Conservation (phyloP, 176 grass and related monocot genomes). For the Paspalum vaginatum region DNA sequence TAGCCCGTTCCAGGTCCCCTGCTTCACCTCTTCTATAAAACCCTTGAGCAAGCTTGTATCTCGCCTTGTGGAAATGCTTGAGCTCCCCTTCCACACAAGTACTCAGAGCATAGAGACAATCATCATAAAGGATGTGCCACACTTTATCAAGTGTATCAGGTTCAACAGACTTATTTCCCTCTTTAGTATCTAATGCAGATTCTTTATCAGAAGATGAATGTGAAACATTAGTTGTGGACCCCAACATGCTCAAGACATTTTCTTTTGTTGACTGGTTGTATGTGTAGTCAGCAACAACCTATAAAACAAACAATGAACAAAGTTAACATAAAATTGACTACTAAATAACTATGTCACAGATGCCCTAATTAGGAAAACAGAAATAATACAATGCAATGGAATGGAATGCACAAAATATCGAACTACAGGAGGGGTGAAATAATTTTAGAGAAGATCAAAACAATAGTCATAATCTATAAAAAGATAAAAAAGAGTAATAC, state of each 20-base stretch:
- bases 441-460: not conserved
- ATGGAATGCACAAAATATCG: not conserved
- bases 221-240: slow-evolving; percentile 52
- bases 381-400: not conserved
- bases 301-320: slow-evolving; percentile 41
- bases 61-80: slow-evolving; percentile 96
- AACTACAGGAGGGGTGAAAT: not conserved
- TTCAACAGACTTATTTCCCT: slow-evolving; percentile 59
- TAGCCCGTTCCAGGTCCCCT: slow-evolving; percentile 79
- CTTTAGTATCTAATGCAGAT: slow-evolving; percentile 41
- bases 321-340: slow-evolving; percentile 32
- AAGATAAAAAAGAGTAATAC: not conserved
- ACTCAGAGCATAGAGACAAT: slow-evolving; percentile 81
- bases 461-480: not conserved
- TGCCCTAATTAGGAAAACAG: slow-evolving; percentile 2
- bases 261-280: slow-evolving; percentile 77
- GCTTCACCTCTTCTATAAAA: slow-evolving; percentile 74
- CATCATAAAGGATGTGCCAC: slow-evolving; percentile 95
- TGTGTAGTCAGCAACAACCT: slow-evolving; percentile 85
- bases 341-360: slow-evolving; percentile 5
- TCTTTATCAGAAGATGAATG: slow-evolving; percentile 54
- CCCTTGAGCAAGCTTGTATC: slow-evolving; percentile 96
- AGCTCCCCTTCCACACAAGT: slow-evolving; percentile 91
- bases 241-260: slow-evolving; percentile 63
- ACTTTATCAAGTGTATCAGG: slow-evolving; percentile 74